These are phyloP conservation scores for Fraxinus latifolia DNA, from an alignment of 305 asterid genomes.

Conservation along the genomic window DNA sequence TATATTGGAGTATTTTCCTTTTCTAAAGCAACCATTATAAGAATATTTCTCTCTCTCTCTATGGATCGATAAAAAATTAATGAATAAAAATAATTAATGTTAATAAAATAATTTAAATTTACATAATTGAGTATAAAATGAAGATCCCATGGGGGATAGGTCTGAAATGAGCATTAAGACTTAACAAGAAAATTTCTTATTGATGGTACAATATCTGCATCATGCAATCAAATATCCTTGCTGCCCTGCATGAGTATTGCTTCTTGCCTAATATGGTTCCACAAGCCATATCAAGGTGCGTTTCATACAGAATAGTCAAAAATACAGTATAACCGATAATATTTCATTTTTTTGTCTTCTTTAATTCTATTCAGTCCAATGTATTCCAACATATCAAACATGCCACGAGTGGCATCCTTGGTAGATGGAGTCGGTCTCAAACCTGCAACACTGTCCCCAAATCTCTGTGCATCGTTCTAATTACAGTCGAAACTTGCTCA, in stretches of 20 bases:
- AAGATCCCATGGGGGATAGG: neutral
- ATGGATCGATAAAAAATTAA: neutral
- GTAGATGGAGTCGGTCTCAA: constrained; percentile 4
- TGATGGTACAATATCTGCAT: neutral
- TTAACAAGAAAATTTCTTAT: neutral
- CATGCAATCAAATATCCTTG: neutral
- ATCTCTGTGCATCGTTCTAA: constrained; percentile 62
- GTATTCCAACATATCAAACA: neutral
- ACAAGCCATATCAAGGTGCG: neutral
- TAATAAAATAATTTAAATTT: neutral
- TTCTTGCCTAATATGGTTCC: neutral
- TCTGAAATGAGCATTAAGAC: neutral
- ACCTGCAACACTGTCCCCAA: constrained; percentile 21
- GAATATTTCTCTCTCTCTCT: neutral
- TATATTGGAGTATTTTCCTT: neutral
- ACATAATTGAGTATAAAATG: neutral
- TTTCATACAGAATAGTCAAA: neutral
- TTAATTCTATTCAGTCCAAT: neutral
- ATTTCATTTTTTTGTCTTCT: neutral
- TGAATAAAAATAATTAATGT: neutral
- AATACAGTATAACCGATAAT: neutral
- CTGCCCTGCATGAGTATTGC: neutral
- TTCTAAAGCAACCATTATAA: neutral
- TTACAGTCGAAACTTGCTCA: constrained; percentile 65
- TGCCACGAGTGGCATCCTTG: neutral